Percentiles rank a stretch among this genome's conserved stretches.
Conservation (phyloP, 2,329 filamentous ascomycete genomes). For the Clarireedia paspali region DNA sequence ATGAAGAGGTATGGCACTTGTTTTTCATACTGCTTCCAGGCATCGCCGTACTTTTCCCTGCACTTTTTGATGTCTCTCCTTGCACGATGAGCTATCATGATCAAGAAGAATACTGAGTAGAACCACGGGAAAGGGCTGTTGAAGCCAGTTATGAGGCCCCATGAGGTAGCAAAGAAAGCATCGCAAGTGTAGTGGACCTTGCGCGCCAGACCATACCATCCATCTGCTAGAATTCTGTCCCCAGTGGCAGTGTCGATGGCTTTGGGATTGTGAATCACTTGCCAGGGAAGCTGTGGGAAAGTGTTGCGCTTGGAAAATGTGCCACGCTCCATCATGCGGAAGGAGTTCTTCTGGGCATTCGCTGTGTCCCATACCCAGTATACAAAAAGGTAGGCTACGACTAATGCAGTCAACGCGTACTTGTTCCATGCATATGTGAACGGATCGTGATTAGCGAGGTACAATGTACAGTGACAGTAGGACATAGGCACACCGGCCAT, state of each 20-base stretch:
- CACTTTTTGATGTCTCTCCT: slow-evolving; percentile 69
- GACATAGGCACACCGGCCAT: slow-evolving; percentile 80
- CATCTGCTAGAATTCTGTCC: slow-evolving; percentile 72
- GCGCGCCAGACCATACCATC: slow-evolving; percentile 75
- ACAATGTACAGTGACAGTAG: slow-evolving; percentile 90
- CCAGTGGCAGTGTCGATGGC: slow-evolving; percentile 66
- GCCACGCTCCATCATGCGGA: slow-evolving; percentile 72
- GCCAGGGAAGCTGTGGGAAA: slow-evolving; percentile 89
- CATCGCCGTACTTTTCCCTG: slow-evolving; percentile 69
- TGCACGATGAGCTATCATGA: slow-evolving; percentile 75
- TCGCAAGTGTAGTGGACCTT: slow-evolving; percentile 81
- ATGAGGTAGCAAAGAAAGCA: slow-evolving; percentile 66
- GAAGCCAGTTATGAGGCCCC: slow-evolving; percentile 76
- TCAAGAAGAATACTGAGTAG: slow-evolving; percentile 72
- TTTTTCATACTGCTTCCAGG: slow-evolving; percentile 74
- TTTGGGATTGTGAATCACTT: slow-evolving; percentile 71
- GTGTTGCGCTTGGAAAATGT: slow-evolving; percentile 63
- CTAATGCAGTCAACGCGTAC: slow-evolving; percentile 57
- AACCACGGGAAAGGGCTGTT: slow-evolving; percentile 82
- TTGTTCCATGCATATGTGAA: slow-evolving; percentile 70
- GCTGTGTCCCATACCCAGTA: slow-evolving; percentile 92
- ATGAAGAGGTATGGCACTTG: slow-evolving; percentile 80
- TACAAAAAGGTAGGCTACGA: slow-evolving; percentile 65
- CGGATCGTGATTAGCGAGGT: slow-evolving; percentile 73
- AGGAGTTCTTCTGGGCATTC: slow-evolving; percentile 92